A percentile compares a stretch with the other conserved stretches of the same genome.
Evolutionary conservation across 306 rosid genomes (phyloP).

Genomic region (Senna siamea): DNA sequence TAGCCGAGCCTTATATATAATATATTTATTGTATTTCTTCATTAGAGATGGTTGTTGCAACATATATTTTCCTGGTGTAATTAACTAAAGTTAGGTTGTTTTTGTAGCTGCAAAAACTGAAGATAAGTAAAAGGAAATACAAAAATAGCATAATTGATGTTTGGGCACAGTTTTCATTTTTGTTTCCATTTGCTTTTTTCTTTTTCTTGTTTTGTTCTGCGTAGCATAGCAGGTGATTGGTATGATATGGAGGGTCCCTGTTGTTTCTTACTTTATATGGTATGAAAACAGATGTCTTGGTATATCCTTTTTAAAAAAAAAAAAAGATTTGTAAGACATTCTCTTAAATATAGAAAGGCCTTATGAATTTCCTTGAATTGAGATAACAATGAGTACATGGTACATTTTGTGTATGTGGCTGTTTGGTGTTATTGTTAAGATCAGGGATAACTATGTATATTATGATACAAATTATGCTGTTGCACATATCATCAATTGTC

Average conservation of each 20-base stretch:
- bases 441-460: not conserved
- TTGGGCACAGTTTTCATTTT: not conserved
- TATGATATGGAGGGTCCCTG: not conserved
- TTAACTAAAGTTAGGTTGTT: not conserved
- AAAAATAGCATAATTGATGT: not conserved
- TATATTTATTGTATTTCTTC: not conserved
- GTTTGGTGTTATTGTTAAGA: not conserved
- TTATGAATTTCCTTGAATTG: slow-evolving; percentile 11
- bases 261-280: slow-evolving; percentile 15
- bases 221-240: not conserved
- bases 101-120: not conserved
- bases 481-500: slow-evolving; percentile 13
- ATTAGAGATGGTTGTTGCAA: slow-evolving; percentile 2
- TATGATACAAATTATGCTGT: slow-evolving; percentile 13
- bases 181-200: not conserved
- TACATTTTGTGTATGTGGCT: slow-evolving; percentile 4
- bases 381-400: slow-evolving; percentile 1
- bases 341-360: slow-evolving; percentile 19
- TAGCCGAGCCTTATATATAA: slow-evolving; percentile 12
- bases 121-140: not conserved
- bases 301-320: not conserved
- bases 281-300: slow-evolving; percentile 17
- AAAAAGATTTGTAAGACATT: not conserved
- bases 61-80: not conserved
- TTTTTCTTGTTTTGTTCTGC: not conserved